Conservation (phyloP, 2,329 filamentous ascomycete species). For the Fusarium zealandicum region DNA sequence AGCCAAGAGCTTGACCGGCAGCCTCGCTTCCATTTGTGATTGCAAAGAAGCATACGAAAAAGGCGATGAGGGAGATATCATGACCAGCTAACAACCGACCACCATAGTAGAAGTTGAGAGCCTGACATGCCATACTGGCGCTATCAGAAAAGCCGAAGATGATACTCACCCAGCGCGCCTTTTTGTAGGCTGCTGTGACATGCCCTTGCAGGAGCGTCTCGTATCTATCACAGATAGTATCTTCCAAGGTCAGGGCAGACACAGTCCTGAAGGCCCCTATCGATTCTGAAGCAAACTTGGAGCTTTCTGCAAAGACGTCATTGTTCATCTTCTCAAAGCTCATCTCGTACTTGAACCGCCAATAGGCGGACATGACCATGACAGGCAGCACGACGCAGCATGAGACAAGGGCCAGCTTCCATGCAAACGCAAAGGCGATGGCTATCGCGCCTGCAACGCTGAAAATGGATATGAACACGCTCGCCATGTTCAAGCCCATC, state of each 20-base stretch:
- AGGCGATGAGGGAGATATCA: conserved; percentile 56
- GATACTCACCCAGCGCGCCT: conserved; percentile 67
- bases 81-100: conserved; percentile 61
- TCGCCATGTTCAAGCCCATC: conserved; percentile 68
- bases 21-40: conserved; percentile 66
- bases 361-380: conserved; percentile 56
- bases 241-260: conserved; percentile 72
- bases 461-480: conserved; percentile 69
- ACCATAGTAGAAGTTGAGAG: conserved; percentile 72
- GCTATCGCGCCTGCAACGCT: conserved; percentile 69
- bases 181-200: conserved; percentile 64
- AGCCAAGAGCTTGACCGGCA: conserved; percentile 57
- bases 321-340: conserved; percentile 74
- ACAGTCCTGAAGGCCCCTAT: conserved; percentile 79
- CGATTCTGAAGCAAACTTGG: conserved; percentile 76
- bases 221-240: conserved; percentile 69
- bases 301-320: conserved; percentile 73
- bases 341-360: conserved; percentile 65
- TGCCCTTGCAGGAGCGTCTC: conserved; percentile 64
- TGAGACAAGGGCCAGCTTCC: conserved; percentile 77
- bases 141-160: conserved; percentile 76
- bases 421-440: conserved; percentile 75
- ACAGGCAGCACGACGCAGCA: conserved; percentile 66
- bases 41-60: conserved; percentile 69
- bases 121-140: conserved; percentile 67